Conservation (phyloP, 345 rosid genomes). For the Salix dunnii region DNA sequence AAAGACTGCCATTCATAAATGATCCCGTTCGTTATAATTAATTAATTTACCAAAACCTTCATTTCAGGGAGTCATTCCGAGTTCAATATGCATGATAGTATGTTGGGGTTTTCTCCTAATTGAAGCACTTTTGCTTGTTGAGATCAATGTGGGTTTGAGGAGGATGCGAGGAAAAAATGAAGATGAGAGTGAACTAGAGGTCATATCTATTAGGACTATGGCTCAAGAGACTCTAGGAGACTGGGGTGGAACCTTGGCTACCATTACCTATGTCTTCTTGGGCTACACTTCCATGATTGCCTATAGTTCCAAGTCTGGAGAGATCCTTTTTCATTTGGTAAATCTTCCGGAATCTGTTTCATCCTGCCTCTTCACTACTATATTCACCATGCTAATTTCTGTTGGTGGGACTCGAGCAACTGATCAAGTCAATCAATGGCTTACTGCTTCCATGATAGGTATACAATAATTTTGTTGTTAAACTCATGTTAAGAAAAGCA, state of each 20-base stretch:
- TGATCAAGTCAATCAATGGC: conserved; percentile 58
- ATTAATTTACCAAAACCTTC: no score
- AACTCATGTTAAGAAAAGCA: background rate
- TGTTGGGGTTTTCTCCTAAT: conserved; percentile 62
- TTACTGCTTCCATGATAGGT: conserved; percentile 60
- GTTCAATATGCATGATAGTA: conserved; percentile 44
- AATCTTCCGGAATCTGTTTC: conserved; percentile 44
- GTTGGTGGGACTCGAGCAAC: conserved; percentile 51
- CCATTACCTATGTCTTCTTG: conserved; percentile 48
- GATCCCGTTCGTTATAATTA: no score
- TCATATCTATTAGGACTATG: conserved; percentile 59
- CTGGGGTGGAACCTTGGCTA: conserved; percentile 51
- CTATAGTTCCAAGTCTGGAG: conserved; percentile 58
- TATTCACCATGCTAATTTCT: conserved; percentile 44
- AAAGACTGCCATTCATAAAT: no score
- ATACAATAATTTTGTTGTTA: background rate
- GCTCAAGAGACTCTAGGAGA: conserved; percentile 62
- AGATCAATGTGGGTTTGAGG: conserved; percentile 45
- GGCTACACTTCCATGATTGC: conserved; percentile 59
- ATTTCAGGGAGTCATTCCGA: conserved; percentile 55
- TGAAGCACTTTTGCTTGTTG: conserved; percentile 55
- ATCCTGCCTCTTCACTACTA: conserved; percentile 38
- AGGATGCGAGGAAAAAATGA: conserved; percentile 26
- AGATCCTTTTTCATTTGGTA: conserved; percentile 47
- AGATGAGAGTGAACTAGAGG: conserved; percentile 37